Base-by-base conservation (phyloP, 2,329 filamentous ascomycete genomes). In the Penicillium hordei region DNA sequence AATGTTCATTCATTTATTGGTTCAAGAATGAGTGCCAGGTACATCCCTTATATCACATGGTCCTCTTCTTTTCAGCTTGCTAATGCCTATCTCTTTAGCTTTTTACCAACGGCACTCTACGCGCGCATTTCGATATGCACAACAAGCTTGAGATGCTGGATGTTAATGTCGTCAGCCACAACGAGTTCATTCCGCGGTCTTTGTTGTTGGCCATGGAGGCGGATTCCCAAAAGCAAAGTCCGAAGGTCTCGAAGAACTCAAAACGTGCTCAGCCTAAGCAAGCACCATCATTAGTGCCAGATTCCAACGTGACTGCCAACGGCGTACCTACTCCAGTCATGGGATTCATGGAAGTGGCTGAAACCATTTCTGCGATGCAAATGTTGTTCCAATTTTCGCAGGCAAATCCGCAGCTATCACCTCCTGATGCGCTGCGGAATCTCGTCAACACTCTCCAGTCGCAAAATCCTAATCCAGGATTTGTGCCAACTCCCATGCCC, bases 81-180 rank as follows among this genome's bases (percentile, higher is more conserved):
- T 60, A 29, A 43, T 54, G 55, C 34, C 58, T 27, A 27, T 43
- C 1, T 15, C 19, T 36, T 48, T 51, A 93, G 88, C 81, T 95
- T 39, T 86, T 95, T 49, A 87, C 89, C 10, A 85, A 81, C n/a
- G 93, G 93, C 43, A 86, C 82, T 5, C 78, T 97, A 27, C 86
- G 87, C 48, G 92, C 89, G 1, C 86, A 91, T 60, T 96, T 96
- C 70, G 89, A 95, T 66, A 79, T 79, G 9, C 84, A 89, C 38
- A 88, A 91, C 60, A 91, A 89, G 72, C 88, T 99, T 59, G 91
- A 96, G 60, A 81, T 91, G 59, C 83, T 97, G 48, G 91, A 96
- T 67, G 93, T 97, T 65, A 81, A 87, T 46, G 91, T 90, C 1
- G 83, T 81, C 36, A 83, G 82, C 49, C 89, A 95, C 68, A 90